Evolutionary conservation across 306 rosid species (phyloP), one percentile per base, ranked within the genome.

Genomic region (Benincasa hispida): DNA sequence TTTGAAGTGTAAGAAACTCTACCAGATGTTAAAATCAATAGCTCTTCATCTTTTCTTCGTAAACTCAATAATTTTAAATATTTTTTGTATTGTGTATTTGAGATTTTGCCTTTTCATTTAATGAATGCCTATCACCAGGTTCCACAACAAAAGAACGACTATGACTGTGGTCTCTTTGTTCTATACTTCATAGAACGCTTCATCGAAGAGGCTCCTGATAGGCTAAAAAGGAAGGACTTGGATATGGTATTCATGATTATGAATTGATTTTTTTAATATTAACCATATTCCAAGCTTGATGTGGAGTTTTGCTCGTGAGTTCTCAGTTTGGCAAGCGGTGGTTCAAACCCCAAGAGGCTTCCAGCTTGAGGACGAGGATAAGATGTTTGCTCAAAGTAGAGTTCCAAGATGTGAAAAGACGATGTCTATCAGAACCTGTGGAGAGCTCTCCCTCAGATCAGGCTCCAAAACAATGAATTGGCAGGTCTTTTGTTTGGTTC

Each of bases 161-260:
- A 76, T 83, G 99, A 94, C 47, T 94, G 99, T 78, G 99, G 99
- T 78, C 91, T 90, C 57, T 94, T 94, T 78, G 99, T 94, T 27
- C 84, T 94, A 34, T 89, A 80, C 82, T 94, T 92, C 85, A 94
- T 94, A 81, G 76, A 90, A 77, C 96, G 96, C 67, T 94, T 92
- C 81, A 89, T 94, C 37, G 92, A 87, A 74, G 91, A 86, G 79
- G 93, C 96, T 22, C 97, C 96, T 0, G 78, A 82, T 76, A 88
- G 97, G 86, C 90, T 92, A 78, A 87, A 81, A 82, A 89, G 30
- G 86, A 84, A 86, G 80, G 89, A 92, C 85, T 80, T 90, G 54
- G 85, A 82, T 50, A 94, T 84, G 99, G 99, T 94, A 88, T 10
- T 15, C 84, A 65, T 54, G 34, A 37, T 13, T 19, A 1, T 62